Evolutionary conservation across 805 yeast species (phyloP).

Genomic region (Candida odintsovae): DNA sequence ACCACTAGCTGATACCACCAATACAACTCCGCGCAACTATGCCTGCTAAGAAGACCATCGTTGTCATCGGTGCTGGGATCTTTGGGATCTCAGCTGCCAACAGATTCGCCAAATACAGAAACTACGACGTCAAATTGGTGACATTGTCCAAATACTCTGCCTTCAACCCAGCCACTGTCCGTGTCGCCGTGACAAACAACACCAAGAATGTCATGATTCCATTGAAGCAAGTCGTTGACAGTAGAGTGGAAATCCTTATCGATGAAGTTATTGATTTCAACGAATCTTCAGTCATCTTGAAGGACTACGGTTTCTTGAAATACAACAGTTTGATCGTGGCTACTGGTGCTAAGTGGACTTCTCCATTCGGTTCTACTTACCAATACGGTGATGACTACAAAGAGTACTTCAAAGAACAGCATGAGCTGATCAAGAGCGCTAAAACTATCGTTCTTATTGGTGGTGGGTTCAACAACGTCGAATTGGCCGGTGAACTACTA

Average conservation of each 20-base stretch:
- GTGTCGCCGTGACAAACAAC: constrained; percentile 17
- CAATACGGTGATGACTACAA: constrained; percentile 12
- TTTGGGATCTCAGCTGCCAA: constrained; percentile 20
- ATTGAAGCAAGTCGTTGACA: constrained; percentile 16
- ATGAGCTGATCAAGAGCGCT: constrained; percentile 16
- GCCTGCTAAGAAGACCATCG: constrained; percentile 8
- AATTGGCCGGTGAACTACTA: constrained; percentile 25
- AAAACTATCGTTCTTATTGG: constrained; percentile 25
- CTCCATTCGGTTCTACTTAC: constrained; percentile 19
- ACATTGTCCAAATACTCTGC: constrained; percentile 12
- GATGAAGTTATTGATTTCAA: constrained; percentile 19
- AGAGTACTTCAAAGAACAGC: constrained; percentile 11
- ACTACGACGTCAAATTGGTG: constrained; percentile 12
- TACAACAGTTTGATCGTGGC: constrained; percentile 26
- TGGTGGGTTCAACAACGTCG: constrained; percentile 26
- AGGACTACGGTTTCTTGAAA: constrained; percentile 4
- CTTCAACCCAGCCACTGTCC: constrained; percentile 10
- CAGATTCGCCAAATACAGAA: constrained; percentile 7
- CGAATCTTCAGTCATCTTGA: constrained; percentile 11
- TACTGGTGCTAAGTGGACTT: constrained; percentile 26
- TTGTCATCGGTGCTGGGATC: constrained; percentile 20
- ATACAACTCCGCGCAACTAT: not conserved
- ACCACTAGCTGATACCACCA: not conserved
- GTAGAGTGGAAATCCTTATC: constrained; percentile 16
- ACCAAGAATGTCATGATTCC: constrained; percentile 13